Conservation (phyloP, 1,284 basidiomycete genomes). For the Apiotrichum veenhuisii region DNA sequence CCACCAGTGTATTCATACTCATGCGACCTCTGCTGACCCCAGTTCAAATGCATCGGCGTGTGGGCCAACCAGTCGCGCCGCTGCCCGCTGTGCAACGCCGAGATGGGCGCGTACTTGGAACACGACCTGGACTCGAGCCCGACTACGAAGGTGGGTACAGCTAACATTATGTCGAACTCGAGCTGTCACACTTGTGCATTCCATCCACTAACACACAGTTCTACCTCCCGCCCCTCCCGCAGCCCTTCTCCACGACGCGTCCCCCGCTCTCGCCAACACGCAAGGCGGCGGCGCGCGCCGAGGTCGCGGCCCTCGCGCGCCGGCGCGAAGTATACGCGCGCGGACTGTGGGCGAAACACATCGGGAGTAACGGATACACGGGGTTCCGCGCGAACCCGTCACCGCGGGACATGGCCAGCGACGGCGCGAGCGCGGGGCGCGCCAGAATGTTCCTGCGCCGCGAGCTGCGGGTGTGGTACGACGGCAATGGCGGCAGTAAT, state of each 20-base stretch:
- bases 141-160: slow-evolving; percentile 42
- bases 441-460: slow-evolving; percentile 74
- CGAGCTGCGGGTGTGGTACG: slow-evolving; percentile 73
- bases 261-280: slow-evolving; percentile 1
- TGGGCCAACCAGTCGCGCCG: slow-evolving; percentile 65
- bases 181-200: background rate
- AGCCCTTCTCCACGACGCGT: slow-evolving; percentile 10
- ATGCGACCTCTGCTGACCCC: slow-evolving; percentile 3
- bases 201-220: slow-evolving; percentile 53
- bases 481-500: too few relatives aligned
- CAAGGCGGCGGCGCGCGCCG: slow-evolving; percentile 1
- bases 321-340: slow-evolving; percentile 68
- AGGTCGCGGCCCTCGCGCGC: slow-evolving; percentile 46
- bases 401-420: slow-evolving; percentile 56
- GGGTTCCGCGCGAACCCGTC: slow-evolving; percentile 75
- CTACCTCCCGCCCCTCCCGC: slow-evolving; percentile 63
- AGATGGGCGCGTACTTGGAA: slow-evolving; percentile 70
- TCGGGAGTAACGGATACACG: slow-evolving; percentile 76
- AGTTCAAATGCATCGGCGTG: slow-evolving; percentile 77
- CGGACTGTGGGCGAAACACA: slow-evolving; percentile 77
- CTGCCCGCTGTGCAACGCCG: slow-evolving; percentile 75
- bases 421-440: slow-evolving; percentile 43
- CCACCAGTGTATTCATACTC: background rate
- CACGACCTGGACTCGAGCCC: slow-evolving; percentile 55
- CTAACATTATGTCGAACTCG: background rate